These are phyloP conservation scores for Daedaleopsis nitida DNA, from an alignment of 768 basidiomycete species.

Conservation along the genomic window DNA sequence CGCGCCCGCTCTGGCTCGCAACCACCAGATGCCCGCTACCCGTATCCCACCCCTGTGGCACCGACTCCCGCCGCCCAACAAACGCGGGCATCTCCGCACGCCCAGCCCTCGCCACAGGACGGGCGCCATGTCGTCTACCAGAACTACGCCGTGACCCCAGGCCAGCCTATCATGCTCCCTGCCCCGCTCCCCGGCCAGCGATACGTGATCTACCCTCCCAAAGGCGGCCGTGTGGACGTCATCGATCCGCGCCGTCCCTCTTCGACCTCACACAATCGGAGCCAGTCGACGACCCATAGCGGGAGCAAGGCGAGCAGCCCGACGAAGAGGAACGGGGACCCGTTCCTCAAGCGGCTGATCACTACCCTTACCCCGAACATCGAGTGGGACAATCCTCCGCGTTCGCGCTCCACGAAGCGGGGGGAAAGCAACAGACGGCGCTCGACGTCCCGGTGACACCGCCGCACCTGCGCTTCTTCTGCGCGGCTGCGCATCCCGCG, in stretches of 20 bases:
- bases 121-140: constrained; percentile 9
- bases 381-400: constrained; percentile 16
- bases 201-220: constrained; percentile 31
- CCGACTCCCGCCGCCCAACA: constrained; percentile 9
- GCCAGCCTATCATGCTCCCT: constrained; percentile 24
- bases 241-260: constrained; percentile 9
- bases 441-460: constrained; percentile 21
- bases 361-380: constrained; percentile 18
- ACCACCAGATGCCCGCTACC: constrained; percentile 12
- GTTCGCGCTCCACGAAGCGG: constrained; percentile 8
- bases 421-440: constrained; percentile 16
- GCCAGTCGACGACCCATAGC: constrained; percentile 2
- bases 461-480: background rate
- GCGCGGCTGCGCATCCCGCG: background rate
- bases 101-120: constrained; percentile 10
- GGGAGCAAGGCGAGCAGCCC: constrained; percentile 16
- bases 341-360: constrained; percentile 28
- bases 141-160: constrained; percentile 8
- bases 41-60: constrained; percentile 7
- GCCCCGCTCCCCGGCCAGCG: constrained; percentile 27
- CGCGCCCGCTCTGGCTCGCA: constrained; percentile 13
- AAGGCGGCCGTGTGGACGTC: constrained; percentile 23
- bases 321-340: constrained; percentile 16
- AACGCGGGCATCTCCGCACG: constrained; percentile 12
- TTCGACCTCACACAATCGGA: constrained; percentile 7